Base-by-base conservation (phyloP, 805 yeast species). In the Metschnikowia gelsemii region DNA sequence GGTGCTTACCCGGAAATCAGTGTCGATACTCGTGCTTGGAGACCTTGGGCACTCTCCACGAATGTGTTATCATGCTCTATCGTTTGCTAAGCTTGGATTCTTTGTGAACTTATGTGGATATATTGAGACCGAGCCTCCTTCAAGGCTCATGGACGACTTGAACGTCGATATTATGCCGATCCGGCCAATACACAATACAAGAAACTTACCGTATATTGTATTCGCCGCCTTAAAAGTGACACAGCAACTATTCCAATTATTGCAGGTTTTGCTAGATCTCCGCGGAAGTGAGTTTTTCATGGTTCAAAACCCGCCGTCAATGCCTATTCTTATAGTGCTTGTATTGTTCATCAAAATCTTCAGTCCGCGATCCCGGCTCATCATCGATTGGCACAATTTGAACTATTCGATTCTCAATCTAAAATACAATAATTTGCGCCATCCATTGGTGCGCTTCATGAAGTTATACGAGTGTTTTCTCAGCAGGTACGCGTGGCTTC, bases 331-430 rank as follows among this genome's bases (percentile, higher is more conserved):
- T 12, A 76, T 85, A 0, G 66, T 90, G 2, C 72, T 79, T 0
- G 74, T 84, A 2, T 17, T 82, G 1, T 79, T 76, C 56, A 75
- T 77, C 43, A 61, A 66, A 32, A 25, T 78, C 13, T 62, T 70
- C 45, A 62, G 79, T 31, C 74, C 78, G 9, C 72, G 79, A 2
- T 70, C 90, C 4, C 73, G 75, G 55, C 62, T 91, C 18, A 73
- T 93, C 16, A 78, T 93, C 35, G 99, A 93, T 63, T 93, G 99
- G 99, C 99, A 93, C 63, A 93, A 93, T 62, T 70, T 93, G 52
- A 96, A 95, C 29, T 91, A 78, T 61, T 78, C 95, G 1, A 87
- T 93, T 20, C 63, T 93, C 43, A 82, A 84, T 39, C 59, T 91
- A 56, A 80, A 80, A 51, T 78, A 79, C 50, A 57, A 72, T 4